phyloP scores from a whole-genome alignment of 2,329 filamentous ascomycete species.

The Immersiporthe knoxdaviesiana region DNA sequence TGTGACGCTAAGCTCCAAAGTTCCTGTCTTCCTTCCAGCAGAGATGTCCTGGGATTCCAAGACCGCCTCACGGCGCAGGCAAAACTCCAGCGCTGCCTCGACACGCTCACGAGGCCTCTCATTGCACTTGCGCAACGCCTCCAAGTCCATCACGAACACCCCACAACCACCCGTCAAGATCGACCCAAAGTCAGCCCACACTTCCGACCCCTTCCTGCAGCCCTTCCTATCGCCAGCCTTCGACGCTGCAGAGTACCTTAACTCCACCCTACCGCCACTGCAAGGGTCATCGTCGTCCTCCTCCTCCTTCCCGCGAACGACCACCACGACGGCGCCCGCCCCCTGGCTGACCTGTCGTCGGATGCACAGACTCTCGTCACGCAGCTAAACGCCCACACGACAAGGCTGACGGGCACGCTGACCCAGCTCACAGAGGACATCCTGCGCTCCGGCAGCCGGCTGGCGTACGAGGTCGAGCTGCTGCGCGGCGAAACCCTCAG shows the following conservation, averaged over 20 bases:
- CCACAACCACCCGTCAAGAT: conserved; percentile 35
- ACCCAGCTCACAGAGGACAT: conserved; percentile 96
- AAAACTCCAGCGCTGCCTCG: conserved; percentile 49
- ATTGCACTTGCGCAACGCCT: conserved; percentile 47
- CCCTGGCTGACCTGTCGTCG: conserved; percentile 75
- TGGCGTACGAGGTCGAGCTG: conserved; percentile 94
- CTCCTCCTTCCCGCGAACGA: conserved; percentile 32
- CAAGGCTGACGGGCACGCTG: conserved; percentile 76
- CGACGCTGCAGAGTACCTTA: conserved; percentile 84
- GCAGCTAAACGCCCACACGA: conserved; percentile 86
- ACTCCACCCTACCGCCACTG: conserved; percentile 73
- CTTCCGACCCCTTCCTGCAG: conserved; percentile 71
- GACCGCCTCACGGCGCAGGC: conserved; percentile 45
- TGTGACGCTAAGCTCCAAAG: not conserved
- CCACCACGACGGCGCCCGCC: conserved; percentile 42
- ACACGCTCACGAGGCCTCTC: conserved; percentile 42
- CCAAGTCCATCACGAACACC: conserved; percentile 33
- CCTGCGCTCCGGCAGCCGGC: conserved; percentile 79
- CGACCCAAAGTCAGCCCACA: conserved; percentile 61
- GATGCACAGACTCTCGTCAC: conserved; percentile 85
- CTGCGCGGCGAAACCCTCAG: conserved; percentile 84
- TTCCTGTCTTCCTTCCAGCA: not conserved
- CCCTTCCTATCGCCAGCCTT: conserved; percentile 79
- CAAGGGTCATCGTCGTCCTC: conserved; percentile 45
- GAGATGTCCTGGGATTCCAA: conserved; percentile 47